Evolutionary conservation across 2,329 filamentous ascomycete genomes (phyloP).

Genomic region (Scopulariopsis brevicaulis): DNA sequence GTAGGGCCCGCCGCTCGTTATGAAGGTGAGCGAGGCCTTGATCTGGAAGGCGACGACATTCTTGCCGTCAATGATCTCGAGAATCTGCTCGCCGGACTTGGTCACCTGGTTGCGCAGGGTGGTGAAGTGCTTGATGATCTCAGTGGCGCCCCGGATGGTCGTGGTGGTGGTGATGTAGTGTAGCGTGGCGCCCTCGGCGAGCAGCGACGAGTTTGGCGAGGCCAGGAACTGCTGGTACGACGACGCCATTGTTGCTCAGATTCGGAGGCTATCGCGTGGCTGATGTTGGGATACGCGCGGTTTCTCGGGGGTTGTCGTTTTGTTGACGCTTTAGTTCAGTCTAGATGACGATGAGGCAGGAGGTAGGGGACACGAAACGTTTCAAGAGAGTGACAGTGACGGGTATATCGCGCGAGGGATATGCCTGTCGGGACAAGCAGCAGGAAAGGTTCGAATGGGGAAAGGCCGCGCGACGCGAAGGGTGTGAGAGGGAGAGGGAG

Average conservation of each 20-base stretch:
- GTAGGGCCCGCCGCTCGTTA: constrained; percentile 71
- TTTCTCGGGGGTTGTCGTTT: not conserved
- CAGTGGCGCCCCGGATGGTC: constrained; percentile 54
- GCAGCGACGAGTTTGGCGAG: constrained; percentile 49
- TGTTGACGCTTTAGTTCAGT: not conserved
- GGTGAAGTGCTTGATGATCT: constrained; percentile 74
- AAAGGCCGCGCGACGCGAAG: not conserved
- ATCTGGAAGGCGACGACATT: constrained; percentile 66
- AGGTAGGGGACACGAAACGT: not conserved
- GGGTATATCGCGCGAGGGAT: not conserved
- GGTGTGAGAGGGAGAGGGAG: not conserved
- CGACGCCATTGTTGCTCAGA: constrained; percentile 22
- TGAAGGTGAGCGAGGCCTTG: constrained; percentile 74
- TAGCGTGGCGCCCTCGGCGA: constrained; percentile 56
- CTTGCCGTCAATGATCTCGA: constrained; percentile 62
- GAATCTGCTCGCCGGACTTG: constrained; percentile 70
- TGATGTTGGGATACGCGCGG: not conserved
- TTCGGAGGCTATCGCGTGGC: not conserved
- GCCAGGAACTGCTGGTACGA: constrained; percentile 64
- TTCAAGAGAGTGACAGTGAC: not conserved
- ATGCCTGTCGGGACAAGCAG: not conserved
- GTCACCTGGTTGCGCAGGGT: constrained; percentile 62
- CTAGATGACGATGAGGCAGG: not conserved
- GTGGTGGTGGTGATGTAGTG: constrained; percentile 89
- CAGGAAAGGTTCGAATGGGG: not conserved